Evolutionary conservation across 2,329 filamentous ascomycete species (phyloP), one percentile per base, ranked within the genome.

Genomic region (Aspergillus fischeri): DNA sequence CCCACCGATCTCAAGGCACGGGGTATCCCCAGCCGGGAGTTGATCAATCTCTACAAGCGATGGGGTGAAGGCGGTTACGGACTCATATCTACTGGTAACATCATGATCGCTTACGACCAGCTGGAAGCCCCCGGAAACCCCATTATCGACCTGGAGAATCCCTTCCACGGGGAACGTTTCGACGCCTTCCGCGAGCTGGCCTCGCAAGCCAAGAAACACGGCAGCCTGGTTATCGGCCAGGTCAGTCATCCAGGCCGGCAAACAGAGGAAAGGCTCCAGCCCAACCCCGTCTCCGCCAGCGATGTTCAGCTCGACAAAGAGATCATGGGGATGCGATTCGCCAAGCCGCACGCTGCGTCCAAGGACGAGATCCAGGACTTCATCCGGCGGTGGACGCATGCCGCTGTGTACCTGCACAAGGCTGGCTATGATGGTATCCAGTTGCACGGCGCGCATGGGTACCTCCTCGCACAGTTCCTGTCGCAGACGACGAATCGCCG

Each of bases 191-290:
- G 79, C 67, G 76, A 80, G 47, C 60, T 88, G 55, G 86, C 85
- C 0, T 69, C 74, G 1, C 79, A 71, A 1, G 76, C 76, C 5
- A 88, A 86, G 72, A 77, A 77, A 47, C 73, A 86, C 29, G 87
- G 81, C 21, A 80, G 76, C 49, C 73, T 87, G 14, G 76, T 85
- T n/a, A 73, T 88, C 11, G 81, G 76, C 3, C 86, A 89, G 67
- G 76, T 89, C 58, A 81, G 78, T 57, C 86, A 89, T 67, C 84
- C 86, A 0, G 86, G 86, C 11, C 77, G 85, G 0, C 85, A 88
- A 67, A 77, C 77, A 10, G 63, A 72, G 11, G 60, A 69, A 8
- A 61, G 61, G 2, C 74, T 84, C 42, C 78, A 83, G 58, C 69
- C 73, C 57, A 64, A 81, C 61, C 80, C 82, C 0, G 72, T 84